Conservation (phyloP, 208 protist species). For the Crithidia fasciculata region DNA sequence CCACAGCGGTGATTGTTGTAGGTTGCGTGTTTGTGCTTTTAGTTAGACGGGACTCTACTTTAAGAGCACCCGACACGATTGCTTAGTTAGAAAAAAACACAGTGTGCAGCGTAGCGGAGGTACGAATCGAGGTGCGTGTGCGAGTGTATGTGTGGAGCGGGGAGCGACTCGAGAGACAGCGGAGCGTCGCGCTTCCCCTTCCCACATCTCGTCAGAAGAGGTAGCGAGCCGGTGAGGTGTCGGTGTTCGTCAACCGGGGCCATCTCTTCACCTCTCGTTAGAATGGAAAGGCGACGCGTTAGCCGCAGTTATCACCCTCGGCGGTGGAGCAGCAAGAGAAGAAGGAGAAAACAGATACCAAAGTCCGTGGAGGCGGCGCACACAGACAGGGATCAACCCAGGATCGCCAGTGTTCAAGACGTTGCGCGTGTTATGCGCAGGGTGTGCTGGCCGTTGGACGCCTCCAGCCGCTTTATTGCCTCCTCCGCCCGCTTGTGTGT, state of each 20-base stretch:
- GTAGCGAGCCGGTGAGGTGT: conserved; percentile 7
- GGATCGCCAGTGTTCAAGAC: not conserved
- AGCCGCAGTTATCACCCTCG: not conserved
- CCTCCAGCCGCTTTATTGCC: conserved; percentile 31
- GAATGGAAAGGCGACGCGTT: not conserved
- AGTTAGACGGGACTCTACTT: no score
- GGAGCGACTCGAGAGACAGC: no score
- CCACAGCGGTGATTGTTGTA: no score
- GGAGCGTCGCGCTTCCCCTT: not conserved
- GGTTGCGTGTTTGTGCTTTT: no score
- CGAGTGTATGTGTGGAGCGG: no score
- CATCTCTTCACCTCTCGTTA: not conserved
- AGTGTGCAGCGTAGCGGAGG: no score
- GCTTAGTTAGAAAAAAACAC: no score
- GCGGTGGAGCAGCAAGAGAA: not conserved
- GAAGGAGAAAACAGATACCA: not conserved
- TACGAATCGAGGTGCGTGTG: no score
- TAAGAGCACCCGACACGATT: no score
- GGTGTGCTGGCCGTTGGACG: conserved; percentile 18
- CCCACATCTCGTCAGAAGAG: not conserved
- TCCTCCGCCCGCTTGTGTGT: conserved; percentile 33
- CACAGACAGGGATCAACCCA: not conserved
- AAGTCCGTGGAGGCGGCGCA: no score
- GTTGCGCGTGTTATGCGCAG: conserved; percentile 24
- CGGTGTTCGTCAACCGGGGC: conserved; percentile 4